Evolutionary conservation across 2,329 filamentous ascomycete genomes (phyloP).

Genomic region (Fusarium tjaetaba): DNA sequence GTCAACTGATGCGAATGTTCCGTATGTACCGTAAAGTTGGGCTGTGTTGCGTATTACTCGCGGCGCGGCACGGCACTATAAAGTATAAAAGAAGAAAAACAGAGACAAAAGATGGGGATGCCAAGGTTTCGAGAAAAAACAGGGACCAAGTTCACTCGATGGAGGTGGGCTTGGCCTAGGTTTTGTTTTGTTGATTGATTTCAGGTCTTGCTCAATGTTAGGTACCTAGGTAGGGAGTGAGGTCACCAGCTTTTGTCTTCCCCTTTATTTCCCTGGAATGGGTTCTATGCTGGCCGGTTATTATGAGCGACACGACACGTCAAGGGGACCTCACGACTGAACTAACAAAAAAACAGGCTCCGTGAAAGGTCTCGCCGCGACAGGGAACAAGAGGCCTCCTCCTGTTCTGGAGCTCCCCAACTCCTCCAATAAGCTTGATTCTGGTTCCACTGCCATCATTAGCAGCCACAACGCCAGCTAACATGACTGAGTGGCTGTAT

Average conservation of each 20-base stretch:
- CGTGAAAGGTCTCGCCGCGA: not conserved
- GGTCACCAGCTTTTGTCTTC: slow-evolving; percentile 12
- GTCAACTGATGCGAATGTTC: slow-evolving; percentile 4
- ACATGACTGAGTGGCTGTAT: not conserved
- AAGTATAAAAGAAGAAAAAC: slow-evolving; percentile 4
- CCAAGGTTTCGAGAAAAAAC: slow-evolving; percentile 23
- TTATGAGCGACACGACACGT: slow-evolving; percentile 24
- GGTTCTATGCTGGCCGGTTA: slow-evolving; percentile 1
- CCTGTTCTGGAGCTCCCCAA: not conserved
- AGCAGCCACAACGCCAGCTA: slow-evolving; percentile 2
- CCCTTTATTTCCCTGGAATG: slow-evolving; percentile 29
- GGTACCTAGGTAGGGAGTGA: not conserved
- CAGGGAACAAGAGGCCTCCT: slow-evolving; percentile 32
- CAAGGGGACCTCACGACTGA: slow-evolving; percentile 12
- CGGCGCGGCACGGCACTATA: slow-evolving; percentile 17
- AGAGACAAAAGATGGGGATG: not conserved
- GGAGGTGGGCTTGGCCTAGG: slow-evolving; percentile 7
- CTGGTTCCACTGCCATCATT: not conserved
- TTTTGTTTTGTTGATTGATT: slow-evolving; percentile 17
- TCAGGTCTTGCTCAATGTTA: not conserved
- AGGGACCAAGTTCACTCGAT: slow-evolving; percentile 4
- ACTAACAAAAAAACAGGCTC: not conserved
- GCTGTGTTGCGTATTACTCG: slow-evolving; percentile 11
- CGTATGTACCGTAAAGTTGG: not conserved
- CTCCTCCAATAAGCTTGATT: slow-evolving; percentile 23